These are phyloP conservation scores for Volvox africanus DNA, from an alignment of 139 green algal genomes.

Conservation along the genomic window DNA sequence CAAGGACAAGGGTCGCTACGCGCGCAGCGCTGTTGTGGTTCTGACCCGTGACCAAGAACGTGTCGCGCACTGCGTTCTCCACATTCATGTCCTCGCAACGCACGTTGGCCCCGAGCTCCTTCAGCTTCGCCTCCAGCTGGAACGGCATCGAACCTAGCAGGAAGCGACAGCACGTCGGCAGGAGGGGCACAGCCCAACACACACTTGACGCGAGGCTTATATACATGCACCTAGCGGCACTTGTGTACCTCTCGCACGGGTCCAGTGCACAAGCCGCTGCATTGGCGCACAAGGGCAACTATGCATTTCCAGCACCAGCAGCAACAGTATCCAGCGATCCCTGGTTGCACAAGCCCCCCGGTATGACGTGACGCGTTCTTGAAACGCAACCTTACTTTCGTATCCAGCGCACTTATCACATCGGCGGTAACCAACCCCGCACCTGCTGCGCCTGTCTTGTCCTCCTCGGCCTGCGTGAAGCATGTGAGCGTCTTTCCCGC, in stretches of 20 bases:
- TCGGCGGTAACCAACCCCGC: background rate
- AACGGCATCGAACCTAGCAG: constrained; percentile 47
- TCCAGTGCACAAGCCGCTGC: too few species aligned
- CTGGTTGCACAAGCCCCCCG: too few species aligned
- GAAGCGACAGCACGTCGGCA: background rate
- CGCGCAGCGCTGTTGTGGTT: constrained; percentile 50
- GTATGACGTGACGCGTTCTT: too few species aligned
- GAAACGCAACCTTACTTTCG: too few species aligned
- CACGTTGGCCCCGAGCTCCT: constrained; percentile 53
- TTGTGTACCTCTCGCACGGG: too few species aligned
- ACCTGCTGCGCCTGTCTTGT: constrained; percentile 33
- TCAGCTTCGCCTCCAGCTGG: constrained; percentile 56
- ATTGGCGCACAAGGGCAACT: too few species aligned
- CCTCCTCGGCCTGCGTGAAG: constrained; percentile 58
- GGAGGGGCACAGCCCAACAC: too few species aligned
- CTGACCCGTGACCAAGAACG: constrained; percentile 62
- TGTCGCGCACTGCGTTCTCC: constrained; percentile 48
- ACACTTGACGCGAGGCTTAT: too few species aligned
- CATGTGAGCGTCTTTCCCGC: constrained; percentile 48
- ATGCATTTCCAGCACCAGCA: too few species aligned
- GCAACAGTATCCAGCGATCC: too few species aligned
- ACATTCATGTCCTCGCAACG: background rate
- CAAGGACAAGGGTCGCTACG: constrained; percentile 7
- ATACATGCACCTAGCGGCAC: too few species aligned
- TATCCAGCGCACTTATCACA: too few species aligned